Base-by-base conservation (phyloP, 192 early-diverging fungal species). In the Coemansia aciculifera region DNA sequence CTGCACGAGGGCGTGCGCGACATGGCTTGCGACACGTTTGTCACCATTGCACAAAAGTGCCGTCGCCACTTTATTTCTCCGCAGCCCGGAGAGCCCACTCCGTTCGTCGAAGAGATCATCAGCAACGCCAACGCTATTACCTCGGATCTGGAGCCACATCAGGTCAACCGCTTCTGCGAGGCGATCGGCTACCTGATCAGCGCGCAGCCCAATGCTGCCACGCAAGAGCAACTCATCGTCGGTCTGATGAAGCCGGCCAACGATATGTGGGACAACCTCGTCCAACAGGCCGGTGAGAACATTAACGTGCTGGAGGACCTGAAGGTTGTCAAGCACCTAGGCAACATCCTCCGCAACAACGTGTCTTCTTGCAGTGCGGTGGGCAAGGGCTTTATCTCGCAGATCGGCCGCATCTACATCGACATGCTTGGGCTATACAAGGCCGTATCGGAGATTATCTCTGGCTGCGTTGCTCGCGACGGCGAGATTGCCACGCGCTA, bases 21-120 rank as follows among this genome's bases (percentile, higher is more conserved):
- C 81, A 99, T 99, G 98, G 98, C 98, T 36, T 99, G 98, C 83
- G 98, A 99, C 84, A 98, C 98, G 5, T 98, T 98, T 83, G 98
- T 98, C 71, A 99, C 98, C 72, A 99, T 99, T 75, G 88, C 97
- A 23, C 94, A 95, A 81, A 98, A 98, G 75, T 98, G 96, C 85
- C 92, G 90, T 49, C 89, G 95, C 38, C 94, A 98, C 73, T 98
- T 99, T 87, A 91, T 98, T 38, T 77, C 89, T 24, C 94, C 95
- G 77, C 98, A 99, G 83, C 86, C 90, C 2, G 90, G 91, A 24
- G 98, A 99, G 77, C 73, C 85, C 13, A 84, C 79, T 56, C 95
- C 98, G 6, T 98, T 96, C 72, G 95, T 99, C 64, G 98, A 99
- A 37, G 98, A 99, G 73, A 98, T 99, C 70, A 85, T 99, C 32